Percentiles rank a stretch among this genome's conserved stretches.
These are phyloP conservation scores for Clarireedia sp. DNA, from an alignment of 2,329 filamentous ascomycete genomes.

Conservation along the genomic window DNA sequence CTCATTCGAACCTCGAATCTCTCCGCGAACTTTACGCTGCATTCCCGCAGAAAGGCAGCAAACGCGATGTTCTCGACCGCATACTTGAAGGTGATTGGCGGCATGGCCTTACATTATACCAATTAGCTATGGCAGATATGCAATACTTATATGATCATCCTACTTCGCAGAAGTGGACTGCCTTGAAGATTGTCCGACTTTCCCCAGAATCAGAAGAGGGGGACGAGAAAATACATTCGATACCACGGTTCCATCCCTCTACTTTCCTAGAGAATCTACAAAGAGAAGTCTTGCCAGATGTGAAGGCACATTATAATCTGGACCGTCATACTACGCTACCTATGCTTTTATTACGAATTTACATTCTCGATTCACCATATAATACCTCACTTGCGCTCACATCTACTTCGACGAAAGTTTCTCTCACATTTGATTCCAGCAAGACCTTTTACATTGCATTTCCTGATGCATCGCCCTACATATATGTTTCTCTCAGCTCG, in stretches of 20 bases:
- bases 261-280: constrained; percentile 74
- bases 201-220: constrained; percentile 22
- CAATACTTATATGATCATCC: constrained; percentile 60
- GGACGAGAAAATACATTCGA: constrained; percentile 35
- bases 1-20: constrained; percentile 55
- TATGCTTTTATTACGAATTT: constrained; percentile 67
- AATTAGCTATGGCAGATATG: constrained; percentile 61
- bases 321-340: constrained; percentile 62
- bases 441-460: constrained; percentile 75
- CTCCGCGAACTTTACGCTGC: constrained; percentile 58
- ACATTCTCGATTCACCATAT: constrained; percentile 75
- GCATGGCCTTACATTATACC: constrained; percentile 55
- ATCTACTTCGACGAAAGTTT: constrained; percentile 12
- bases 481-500: constrained; percentile 62
- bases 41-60: constrained; percentile 53
- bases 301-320: constrained; percentile 79
- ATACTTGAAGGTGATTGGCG: constrained; percentile 63
- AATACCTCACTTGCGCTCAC: constrained; percentile 48
- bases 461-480: constrained; percentile 67
- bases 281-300: constrained; percentile 63
- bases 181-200: constrained; percentile 50
- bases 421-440: constrained; percentile 47
- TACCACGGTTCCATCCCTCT: constrained; percentile 71
- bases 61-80: constrained; percentile 54
- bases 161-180: constrained; percentile 54